Evolutionary conservation across 768 basidiomycete species (phyloP), one percentile per base, ranked within the genome.

Genomic region (Lanmaoa pseudosensibilis): DNA sequence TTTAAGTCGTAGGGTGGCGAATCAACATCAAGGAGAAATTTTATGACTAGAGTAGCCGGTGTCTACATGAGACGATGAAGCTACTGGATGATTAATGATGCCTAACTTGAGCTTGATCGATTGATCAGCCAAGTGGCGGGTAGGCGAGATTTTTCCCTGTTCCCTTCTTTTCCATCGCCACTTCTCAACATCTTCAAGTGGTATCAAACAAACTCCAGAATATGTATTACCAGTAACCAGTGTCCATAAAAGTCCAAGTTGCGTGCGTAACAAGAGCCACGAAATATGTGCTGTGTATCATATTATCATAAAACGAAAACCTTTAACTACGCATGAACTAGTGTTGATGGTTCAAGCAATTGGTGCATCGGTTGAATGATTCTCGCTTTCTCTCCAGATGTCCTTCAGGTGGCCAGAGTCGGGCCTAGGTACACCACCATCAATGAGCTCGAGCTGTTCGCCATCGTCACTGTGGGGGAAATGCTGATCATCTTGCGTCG

Each of bases 341-440:
- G 36, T 49, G 15, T 40, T 33, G 4, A 47, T 43, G 13, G 32
- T 5, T 67, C 56, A 67, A 54, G 45, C 30, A 25, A 33, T 50
- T 5, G 41, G 40, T 23, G 27, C 37, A 73, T 64, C 73, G 54
- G 72, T 58, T 12, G 57, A 43, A 45, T 56, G 54, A 49, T 57
- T 50, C 25, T 68, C 68, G 13, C 68, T 73, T 27, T 73, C 68
- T 50, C 68, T 69, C 78, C 75, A 77, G 16, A 54, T 38, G 18
- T 50, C 58, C 43, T 51, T 59, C 37, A 48, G 18, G 16, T 39
- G 27, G 37, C 39, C 47, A 32, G 60, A 54, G 10, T 55, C 58
- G 18, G 56, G 52, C 43, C 54, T 56, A 32, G 27, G 56, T 23
- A 64, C 56, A 43, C 50, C 46, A 41, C 53, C 52, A 30, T 54